These are phyloP conservation scores for Peniophora sp. DNA, from an alignment of 1,284 basidiomycete species.

Conservation along the genomic window DNA sequence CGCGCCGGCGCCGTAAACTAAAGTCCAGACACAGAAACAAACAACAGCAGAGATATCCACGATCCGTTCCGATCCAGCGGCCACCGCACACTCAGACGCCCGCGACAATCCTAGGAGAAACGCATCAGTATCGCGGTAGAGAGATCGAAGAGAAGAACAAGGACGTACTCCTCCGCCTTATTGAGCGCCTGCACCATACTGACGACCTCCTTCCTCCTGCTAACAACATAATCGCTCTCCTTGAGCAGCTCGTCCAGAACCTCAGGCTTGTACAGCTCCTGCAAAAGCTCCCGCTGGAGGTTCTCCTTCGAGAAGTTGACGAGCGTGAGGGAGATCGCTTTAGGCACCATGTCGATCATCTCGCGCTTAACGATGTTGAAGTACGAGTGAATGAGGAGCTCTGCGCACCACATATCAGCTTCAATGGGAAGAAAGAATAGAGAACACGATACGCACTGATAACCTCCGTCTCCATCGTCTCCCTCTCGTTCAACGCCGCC, in stretches of 20 bases:
- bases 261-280: slow-evolving; percentile 88
- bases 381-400: slow-evolving; percentile 88
- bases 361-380: slow-evolving; percentile 98
- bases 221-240: slow-evolving; percentile 83
- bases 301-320: slow-evolving; percentile 92
- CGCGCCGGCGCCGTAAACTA: no score
- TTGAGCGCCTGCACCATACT: slow-evolving; percentile 86
- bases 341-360: slow-evolving; percentile 99
- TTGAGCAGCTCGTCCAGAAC: slow-evolving; percentile 89
- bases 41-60: slow-evolving; percentile 1
- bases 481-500: neutral
- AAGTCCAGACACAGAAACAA: slow-evolving; percentile 2
- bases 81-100: slow-evolving; percentile 20
- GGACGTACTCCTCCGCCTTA: slow-evolving; percentile 82
- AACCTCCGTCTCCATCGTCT: slow-evolving; percentile 90
- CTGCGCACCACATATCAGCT: slow-evolving; percentile 30
- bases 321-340: slow-evolving; percentile 91
- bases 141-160: slow-evolving; percentile 1
- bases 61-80: neutral
- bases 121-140: neutral
- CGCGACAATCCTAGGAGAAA: slow-evolving; percentile 24
- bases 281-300: slow-evolving; percentile 82
- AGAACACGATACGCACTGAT: slow-evolving; percentile 71
- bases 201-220: slow-evolving; percentile 82
- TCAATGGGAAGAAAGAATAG: neutral